Base-by-base conservation (phyloP, 257 asterid genomes). In the Nicotiana benthamiana region DNA sequence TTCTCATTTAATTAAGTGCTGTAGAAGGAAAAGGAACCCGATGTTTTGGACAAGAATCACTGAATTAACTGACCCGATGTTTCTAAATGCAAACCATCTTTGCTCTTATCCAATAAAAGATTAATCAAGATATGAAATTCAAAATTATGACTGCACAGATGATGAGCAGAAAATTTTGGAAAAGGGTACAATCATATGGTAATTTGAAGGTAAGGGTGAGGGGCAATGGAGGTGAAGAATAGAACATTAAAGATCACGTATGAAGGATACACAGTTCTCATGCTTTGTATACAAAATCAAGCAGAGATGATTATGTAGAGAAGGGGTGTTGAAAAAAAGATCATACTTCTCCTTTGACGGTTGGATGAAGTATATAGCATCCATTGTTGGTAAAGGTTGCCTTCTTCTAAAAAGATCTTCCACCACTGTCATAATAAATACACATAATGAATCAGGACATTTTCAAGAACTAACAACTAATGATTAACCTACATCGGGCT, bases 361-460 rank as follows among this genome's bases (percentile, higher is more conserved):
- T 85, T 94, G 98, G 75, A 96, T 89, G 90, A 90, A 96, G 83
- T 96, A 96, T 86, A 96, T 83, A 72, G 93, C 98, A 86, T 94
- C 99, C 98, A 94, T 84, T 78, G 97, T 89, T n/a, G 99, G 99
- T 88, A 96, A 86, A 81, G 99, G 99, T 87, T 96, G 92, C 82
- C 98, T 86, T 84, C 98, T 90, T 89, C 93, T 91, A 65, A 91
- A 94, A 85, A 96, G 94, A 87, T 96, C 98, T 88, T 96, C 99
- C 86, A 96, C 99, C 99, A 94, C 98, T 96, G 92, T 85, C 82
- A 76, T 27, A 75, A 63, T 77, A 83, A 81, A 59, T 24, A 26
- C 43, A 74, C 34, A 24, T 13, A 4, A 48, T 24, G 17, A 20
- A 68, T 32, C 66, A 51, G 46, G 68, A 57, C 26, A n/a, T 30